Percentiles rank a stretch among this genome's conserved stretches.
Conservation (phyloP, 148 eudicot genomes). For the Camellia granthamiana region DNA sequence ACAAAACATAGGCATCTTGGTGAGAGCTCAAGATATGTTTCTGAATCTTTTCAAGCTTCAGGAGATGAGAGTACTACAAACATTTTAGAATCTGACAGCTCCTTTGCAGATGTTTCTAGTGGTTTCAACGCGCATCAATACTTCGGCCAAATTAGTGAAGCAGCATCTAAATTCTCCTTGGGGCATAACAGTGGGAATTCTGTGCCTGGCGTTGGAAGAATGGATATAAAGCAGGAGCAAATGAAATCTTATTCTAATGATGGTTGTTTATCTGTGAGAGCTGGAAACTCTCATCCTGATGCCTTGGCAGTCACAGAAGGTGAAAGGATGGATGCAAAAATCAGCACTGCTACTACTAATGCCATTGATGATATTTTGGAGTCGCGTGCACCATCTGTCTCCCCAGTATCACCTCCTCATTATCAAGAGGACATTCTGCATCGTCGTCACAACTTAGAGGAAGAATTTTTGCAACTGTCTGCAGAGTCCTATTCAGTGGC, state of each 20-base stretch:
- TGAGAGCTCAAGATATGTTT: slow-evolving; percentile 51
- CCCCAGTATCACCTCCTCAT: slow-evolving; percentile 75
- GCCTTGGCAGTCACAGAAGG: slow-evolving; percentile 23
- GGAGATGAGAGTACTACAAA: slow-evolving; percentile 50
- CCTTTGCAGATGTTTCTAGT: slow-evolving; percentile 40
- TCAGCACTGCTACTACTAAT: slow-evolving; percentile 18
- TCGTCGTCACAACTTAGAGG: slow-evolving; percentile 79
- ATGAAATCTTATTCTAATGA: slow-evolving; percentile 19
- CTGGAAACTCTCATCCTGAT: slow-evolving; percentile 16
- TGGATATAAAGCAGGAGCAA: slow-evolving; percentile 24
- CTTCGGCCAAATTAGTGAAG: slow-evolving; percentile 33
- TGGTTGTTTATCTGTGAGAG: slow-evolving; percentile 15
- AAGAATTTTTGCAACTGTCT: slow-evolving; percentile 76
- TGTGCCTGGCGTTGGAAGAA: slow-evolving; percentile 17
- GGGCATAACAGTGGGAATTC: slow-evolving; percentile 19
- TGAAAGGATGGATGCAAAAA: slow-evolving; percentile 24
- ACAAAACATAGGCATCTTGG: slow-evolving; percentile 35
- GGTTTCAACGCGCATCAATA: slow-evolving; percentile 35
- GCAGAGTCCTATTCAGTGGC: slow-evolving; percentile 68
- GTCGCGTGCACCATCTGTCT: slow-evolving; percentile 32
- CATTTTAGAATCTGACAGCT: slow-evolving; percentile 46
- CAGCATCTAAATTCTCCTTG: slow-evolving; percentile 20
- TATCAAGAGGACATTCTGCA: slow-evolving; percentile 81
- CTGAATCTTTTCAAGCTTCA: slow-evolving; percentile 49
- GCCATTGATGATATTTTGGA: slow-evolving; percentile 34